phyloP scores from a whole-genome alignment of 1,284 basidiomycete genomes.

The Cystobasidium sp. region DNA sequence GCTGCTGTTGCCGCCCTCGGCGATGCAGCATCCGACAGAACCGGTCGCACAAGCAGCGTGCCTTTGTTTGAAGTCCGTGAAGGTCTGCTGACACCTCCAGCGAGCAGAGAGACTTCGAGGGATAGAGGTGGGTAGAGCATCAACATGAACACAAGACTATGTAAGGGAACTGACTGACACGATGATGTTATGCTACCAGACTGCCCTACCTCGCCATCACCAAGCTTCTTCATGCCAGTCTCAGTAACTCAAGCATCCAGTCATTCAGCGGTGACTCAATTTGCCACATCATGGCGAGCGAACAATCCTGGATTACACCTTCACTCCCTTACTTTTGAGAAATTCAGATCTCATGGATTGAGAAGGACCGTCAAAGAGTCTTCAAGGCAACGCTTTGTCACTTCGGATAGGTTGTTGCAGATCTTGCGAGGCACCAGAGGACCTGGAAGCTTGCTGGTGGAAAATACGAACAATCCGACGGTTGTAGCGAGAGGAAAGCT shows the following conservation, averaged over 20 bases:
- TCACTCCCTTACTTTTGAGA: constrained; percentile 82
- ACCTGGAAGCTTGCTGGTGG: constrained; percentile 24
- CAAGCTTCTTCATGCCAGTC: constrained; percentile 11
- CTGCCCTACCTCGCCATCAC: background rate
- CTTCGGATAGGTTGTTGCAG: constrained; percentile 71
- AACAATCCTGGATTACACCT: constrained; percentile 60
- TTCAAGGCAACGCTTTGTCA: constrained; percentile 87
- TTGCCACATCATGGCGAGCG: constrained; percentile 27
- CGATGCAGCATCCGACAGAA: background rate
- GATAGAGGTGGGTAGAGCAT: constrained; percentile 21
- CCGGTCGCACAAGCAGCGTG: background rate
- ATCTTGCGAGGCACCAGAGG: constrained; percentile 50
- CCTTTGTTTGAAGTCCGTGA: constrained; percentile 18
- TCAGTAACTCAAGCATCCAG: constrained; percentile 1
- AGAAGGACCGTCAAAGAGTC: constrained; percentile 88
- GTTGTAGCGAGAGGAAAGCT: constrained; percentile 77
- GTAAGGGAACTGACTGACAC: background rate
- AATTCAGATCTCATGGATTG: constrained; percentile 93
- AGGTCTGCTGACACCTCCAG: constrained; percentile 29
- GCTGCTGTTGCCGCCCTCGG: too few relatives aligned
- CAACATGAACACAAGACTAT: background rate
- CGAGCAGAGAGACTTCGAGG: constrained; percentile 33
- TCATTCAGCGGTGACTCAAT: constrained; percentile 7
- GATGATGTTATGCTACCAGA: background rate
- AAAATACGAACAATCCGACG: constrained; percentile 54